Percentiles rank a stretch among this genome's conserved stretches.
These are phyloP conservation scores for Yarrowia galli DNA, from an alignment of 1,139 yeast genomes.

Conservation along the genomic window DNA sequence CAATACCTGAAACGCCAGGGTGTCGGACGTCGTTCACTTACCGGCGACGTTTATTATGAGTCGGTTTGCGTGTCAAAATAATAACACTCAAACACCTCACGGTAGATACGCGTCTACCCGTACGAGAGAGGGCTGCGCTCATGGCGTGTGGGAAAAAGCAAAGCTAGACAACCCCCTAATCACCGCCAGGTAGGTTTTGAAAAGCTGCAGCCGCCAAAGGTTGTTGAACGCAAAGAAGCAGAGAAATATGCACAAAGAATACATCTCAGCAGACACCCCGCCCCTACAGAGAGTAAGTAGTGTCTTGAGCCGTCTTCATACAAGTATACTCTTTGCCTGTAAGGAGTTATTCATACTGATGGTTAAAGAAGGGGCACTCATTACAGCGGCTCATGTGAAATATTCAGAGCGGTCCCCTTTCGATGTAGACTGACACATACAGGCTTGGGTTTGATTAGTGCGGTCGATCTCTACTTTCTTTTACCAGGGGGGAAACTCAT, in stretches of 20 bases:
- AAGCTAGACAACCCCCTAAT: neutral
- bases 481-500: neutral
- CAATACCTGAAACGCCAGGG: constrained; percentile 1
- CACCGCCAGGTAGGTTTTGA: neutral
- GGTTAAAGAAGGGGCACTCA: neutral
- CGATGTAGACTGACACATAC: neutral
- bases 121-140: neutral
- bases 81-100: neutral
- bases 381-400: neutral
- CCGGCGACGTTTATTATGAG: neutral
- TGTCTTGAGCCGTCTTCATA: neutral
- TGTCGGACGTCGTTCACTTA: neutral
- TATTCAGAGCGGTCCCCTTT: neutral
- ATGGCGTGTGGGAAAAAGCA: constrained; percentile 3
- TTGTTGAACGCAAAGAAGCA: neutral
- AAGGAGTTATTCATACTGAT: constrained; percentile 5
- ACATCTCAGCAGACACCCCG: neutral
- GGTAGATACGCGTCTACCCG: neutral
- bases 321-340: neutral
- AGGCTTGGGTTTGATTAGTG: neutral
- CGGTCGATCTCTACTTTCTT: neutral
- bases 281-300: neutral
- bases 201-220: constrained; percentile 2
- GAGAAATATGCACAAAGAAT: neutral
- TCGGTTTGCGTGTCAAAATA: neutral